These are phyloP conservation scores for Kwoniella heveanensis DNA, from an alignment of 768 basidiomycete genomes.

Conservation along the genomic window DNA sequence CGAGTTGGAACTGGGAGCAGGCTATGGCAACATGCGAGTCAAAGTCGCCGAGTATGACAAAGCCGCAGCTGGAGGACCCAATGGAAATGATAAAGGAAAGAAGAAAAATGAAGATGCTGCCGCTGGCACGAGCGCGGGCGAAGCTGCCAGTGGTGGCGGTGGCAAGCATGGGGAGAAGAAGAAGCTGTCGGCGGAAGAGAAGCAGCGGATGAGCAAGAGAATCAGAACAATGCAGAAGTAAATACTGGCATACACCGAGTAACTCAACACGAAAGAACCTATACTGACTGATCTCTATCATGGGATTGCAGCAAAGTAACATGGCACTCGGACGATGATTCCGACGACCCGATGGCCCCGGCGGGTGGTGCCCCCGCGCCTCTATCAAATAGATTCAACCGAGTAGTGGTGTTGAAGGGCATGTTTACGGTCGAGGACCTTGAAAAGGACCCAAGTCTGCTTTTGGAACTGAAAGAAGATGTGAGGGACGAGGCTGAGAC, in stretches of 20 bases:
- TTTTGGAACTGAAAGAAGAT: conserved; percentile 93
- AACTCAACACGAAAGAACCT: no score
- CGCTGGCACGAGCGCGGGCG: conserved; percentile 20
- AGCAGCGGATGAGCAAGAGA: conserved; percentile 53
- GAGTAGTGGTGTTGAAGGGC: conserved; percentile 86
- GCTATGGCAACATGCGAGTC: conserved; percentile 59
- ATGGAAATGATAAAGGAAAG: conserved; percentile 14
- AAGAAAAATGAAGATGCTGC: conserved; percentile 66
- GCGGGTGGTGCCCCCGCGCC: conserved; percentile 38
- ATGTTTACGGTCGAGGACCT: conserved; percentile 91
- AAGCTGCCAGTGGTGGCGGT: conserved; percentile 60
- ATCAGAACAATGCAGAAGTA: conserved; percentile 61
- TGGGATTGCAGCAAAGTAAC: conserved; percentile 78
- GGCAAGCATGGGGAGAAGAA: conserved; percentile 56
- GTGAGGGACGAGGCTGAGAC: conserved; percentile 89
- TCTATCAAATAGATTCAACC: conserved; percentile 62
- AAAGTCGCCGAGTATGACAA: conserved; percentile 53
- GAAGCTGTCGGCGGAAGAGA: conserved; percentile 54
- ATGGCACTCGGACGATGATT: conserved; percentile 93
- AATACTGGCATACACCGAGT: no score
- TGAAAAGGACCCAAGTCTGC: conserved; percentile 76
- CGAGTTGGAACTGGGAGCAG: conserved; percentile 79
- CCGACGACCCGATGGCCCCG: conserved; percentile 61
- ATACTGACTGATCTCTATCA: no score
- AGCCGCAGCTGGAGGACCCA: conserved; percentile 6